These are phyloP conservation scores for Mortierella sp. DNA, from an alignment of 371 early-diverging fungal species.

Conservation along the genomic window DNA sequence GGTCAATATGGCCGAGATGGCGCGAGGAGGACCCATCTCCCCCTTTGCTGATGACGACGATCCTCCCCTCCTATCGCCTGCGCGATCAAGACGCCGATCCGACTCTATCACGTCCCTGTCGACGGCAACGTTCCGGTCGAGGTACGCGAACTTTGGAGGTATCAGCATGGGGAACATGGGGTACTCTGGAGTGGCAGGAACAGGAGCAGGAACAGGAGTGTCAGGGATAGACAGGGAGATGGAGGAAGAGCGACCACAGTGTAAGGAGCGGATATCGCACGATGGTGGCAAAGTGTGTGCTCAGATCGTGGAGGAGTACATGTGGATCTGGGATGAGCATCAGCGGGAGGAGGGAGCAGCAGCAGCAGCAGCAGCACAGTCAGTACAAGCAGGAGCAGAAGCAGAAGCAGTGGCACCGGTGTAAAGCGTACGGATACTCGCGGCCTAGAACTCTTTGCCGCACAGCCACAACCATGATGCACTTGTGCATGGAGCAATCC, in stretches of 20 bases:
- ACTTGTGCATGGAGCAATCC: too few species aligned
- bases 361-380: too few species aligned
- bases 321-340: slow-evolving; percentile 52
- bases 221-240: too few species aligned
- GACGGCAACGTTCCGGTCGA: slow-evolving; percentile 17
- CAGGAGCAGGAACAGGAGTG: too few species aligned
- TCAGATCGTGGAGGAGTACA: slow-evolving; percentile 57
- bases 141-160: too few species aligned
- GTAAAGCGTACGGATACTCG: too few species aligned
- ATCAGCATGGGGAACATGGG: too few species aligned
- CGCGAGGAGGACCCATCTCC: slow-evolving; percentile 29
- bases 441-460: too few species aligned
- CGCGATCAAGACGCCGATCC: slow-evolving; percentile 17
- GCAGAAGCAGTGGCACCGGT: too few species aligned
- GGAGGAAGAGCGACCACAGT: slow-evolving; percentile 14
- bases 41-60: slow-evolving; percentile 13
- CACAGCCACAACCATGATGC: too few species aligned
- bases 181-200: not conserved
- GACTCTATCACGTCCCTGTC: slow-evolving; percentile 18
- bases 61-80: slow-evolving; percentile 11
- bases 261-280: slow-evolving; percentile 59
- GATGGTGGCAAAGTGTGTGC: slow-evolving; percentile 70
- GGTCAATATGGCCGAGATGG: slow-evolving; percentile 31
- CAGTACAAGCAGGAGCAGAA: too few species aligned
- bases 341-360: too few species aligned